These are phyloP conservation scores for Myotisia sp. DNA, from an alignment of 2,329 filamentous ascomycete species.

Conservation along the genomic window DNA sequence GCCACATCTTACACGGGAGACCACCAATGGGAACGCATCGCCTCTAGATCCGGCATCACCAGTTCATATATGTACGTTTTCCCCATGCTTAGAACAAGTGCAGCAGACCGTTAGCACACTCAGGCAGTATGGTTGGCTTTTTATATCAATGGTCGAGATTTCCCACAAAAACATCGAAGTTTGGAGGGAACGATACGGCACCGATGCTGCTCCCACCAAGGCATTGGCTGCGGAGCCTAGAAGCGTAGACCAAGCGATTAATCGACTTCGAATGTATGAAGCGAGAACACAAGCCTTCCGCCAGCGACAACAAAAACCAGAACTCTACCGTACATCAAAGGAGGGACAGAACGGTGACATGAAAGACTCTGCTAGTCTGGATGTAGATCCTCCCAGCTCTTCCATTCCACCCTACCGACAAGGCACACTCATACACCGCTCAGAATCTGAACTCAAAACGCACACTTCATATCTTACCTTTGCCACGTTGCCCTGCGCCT, in stretches of 20 bases:
- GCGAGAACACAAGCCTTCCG: constrained; percentile 53
- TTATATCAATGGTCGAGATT: constrained; percentile 88
- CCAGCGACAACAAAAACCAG: constrained; percentile 16
- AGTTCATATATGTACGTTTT: constrained; percentile 81
- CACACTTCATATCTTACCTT: constrained; percentile 97
- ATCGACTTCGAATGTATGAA: constrained; percentile 59
- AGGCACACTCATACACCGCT: constrained; percentile 63
- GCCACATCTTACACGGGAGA: constrained; percentile 31
- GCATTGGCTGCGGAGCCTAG: constrained; percentile 46
- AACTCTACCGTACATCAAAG: background rate
- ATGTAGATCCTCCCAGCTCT: constrained; percentile 6
- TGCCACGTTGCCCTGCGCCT: constrained; percentile 72
- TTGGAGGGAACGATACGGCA: constrained; percentile 62
- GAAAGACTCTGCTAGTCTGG: constrained; percentile 6
- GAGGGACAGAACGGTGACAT: constrained; percentile 15
- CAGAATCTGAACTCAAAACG: constrained; percentile 80
- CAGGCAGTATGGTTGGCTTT: constrained; percentile 70
- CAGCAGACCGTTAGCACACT: constrained; percentile 69
- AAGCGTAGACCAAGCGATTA: constrained; percentile 65
- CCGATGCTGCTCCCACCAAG: constrained; percentile 51
- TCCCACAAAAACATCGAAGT: constrained; percentile 66
- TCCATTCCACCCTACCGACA: constrained; percentile 50
- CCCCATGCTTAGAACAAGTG: constrained; percentile 92
- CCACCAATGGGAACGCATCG: constrained; percentile 24
- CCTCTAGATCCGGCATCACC: constrained; percentile 57